Evolutionary conservation across 306 rosid species (phyloP).

Genomic region (Chamaecrista fasciculata): DNA sequence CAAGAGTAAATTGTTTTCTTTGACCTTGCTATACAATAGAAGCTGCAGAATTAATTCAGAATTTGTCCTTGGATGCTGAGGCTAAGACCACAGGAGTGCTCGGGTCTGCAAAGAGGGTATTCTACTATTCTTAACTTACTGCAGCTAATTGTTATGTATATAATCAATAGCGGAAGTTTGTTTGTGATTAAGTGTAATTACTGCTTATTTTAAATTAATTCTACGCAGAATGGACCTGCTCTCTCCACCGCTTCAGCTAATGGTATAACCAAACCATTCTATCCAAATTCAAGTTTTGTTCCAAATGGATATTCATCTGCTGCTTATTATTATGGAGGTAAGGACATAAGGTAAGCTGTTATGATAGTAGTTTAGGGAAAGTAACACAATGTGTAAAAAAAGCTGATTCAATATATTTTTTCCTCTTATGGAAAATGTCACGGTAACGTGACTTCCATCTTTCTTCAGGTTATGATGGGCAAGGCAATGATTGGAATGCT

Average conservation of each 20-base stretch:
- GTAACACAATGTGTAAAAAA: neutral
- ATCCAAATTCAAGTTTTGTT: conserved; percentile 37
- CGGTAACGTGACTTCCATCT: neutral
- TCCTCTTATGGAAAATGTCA: conserved; percentile 5
- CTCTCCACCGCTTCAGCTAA: conserved; percentile 28
- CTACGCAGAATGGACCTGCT: conserved; percentile 35
- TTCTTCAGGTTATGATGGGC: conserved; percentile 41
- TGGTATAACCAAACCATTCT: conserved; percentile 38
- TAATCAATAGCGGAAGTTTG: neutral
- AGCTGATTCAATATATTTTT: neutral
- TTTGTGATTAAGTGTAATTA: neutral
- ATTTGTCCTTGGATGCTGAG: conserved; percentile 42
- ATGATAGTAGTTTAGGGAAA: neutral
- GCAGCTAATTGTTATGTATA: neutral
- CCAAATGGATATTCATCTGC: conserved; percentile 40
- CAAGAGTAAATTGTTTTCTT: conserved; percentile 13
- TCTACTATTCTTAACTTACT: conserved; percentile 17
- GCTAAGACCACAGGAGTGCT: conserved; percentile 33
- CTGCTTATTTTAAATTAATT: neutral
- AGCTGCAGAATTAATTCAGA: conserved; percentile 48
- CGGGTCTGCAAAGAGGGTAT: conserved; percentile 38
- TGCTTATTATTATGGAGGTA: conserved; percentile 56
- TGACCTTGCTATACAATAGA: conserved; percentile 14
- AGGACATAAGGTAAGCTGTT: conserved; percentile 52
- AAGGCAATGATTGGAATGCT: conserved; percentile 37